Conservation (phyloP, 257 asterid genomes). For the Solanum microdontum region DNA sequence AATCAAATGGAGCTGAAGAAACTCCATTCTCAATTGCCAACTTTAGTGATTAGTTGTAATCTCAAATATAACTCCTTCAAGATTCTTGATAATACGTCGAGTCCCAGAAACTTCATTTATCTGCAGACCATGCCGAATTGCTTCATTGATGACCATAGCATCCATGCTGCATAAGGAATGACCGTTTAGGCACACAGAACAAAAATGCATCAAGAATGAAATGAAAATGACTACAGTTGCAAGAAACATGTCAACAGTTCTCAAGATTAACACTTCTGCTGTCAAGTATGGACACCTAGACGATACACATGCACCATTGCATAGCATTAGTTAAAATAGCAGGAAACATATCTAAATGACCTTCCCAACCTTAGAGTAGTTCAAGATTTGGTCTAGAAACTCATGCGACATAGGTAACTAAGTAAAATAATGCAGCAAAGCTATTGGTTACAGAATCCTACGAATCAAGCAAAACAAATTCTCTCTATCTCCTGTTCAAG, state of each 20-base stretch:
- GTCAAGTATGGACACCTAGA: not conserved
- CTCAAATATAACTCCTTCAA: constrained; percentile 67
- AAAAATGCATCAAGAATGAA: not conserved
- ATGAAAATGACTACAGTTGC: not conserved
- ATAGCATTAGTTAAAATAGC: not conserved
- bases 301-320: not conserved
- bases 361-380: not conserved
- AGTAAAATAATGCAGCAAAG: not conserved
- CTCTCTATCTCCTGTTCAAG: not conserved
- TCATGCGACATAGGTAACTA: not conserved
- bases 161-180: constrained; percentile 51
- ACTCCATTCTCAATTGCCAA: not conserved
- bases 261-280: not conserved
- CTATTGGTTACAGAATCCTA: not conserved
- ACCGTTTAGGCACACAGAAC: not conserved
- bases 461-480: not conserved
- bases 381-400: not conserved
- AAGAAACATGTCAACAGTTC: not conserved
- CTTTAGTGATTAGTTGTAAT: constrained; percentile 5
- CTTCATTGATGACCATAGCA: constrained; percentile 60
- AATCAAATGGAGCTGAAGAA: not conserved
- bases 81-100: constrained; percentile 41
- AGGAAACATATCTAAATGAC: not conserved
- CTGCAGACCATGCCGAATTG: constrained; percentile 49
- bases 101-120: constrained; percentile 67